Evolutionary conservation across 768 basidiomycete species (phyloP), one percentile per base, ranked within the genome.

Genomic region (Imleria badia): DNA sequence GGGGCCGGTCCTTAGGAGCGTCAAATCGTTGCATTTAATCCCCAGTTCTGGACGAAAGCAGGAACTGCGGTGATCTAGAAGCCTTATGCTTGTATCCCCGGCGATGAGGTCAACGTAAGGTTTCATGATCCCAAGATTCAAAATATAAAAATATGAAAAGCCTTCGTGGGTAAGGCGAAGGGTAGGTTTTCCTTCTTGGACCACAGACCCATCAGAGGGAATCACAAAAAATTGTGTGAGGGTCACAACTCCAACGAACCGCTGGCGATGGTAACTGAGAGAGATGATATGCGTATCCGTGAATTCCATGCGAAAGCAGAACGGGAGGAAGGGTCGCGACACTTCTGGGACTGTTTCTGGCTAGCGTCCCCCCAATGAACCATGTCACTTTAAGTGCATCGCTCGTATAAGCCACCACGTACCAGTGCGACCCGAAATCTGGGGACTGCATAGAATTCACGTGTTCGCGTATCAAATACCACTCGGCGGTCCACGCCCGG

Each of bases 351-450:
- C 7, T 8, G 22, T 39, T 30, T 22, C 20, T 12, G 12, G 11
- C 51, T 52, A 41, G 15, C n/a, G 6, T 22, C 26, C 14, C 26
- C 29, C 15, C 19, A 33, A 20, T 11, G 20, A 31, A 45, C 13
- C 15, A 17, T 8, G 26, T 45, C n/a, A 26, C 26, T 26, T 26
- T 26, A 26, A 6, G 26, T 26, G 26, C 26, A 26, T 6, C 23
- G 3, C 13, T 38, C 79, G 22, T n/a, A 40, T n/a, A 33, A 36
- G 5, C 9, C 15, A 33, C 2, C 17, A 40, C 52, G 11, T 43
- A 36, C 39, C 39, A 40, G 20, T 23, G 26, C 53, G 22, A 19
- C 1, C 1, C 3, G 6, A 4, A 5, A 10, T 0, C 2, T 1
- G 9, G 40, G 52, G 6, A 39, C 3, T 8, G 8, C 1, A 35